Evolutionary conservation across 2,329 filamentous ascomycete species (phyloP).

Genomic region (Clathrospora elynae): DNA sequence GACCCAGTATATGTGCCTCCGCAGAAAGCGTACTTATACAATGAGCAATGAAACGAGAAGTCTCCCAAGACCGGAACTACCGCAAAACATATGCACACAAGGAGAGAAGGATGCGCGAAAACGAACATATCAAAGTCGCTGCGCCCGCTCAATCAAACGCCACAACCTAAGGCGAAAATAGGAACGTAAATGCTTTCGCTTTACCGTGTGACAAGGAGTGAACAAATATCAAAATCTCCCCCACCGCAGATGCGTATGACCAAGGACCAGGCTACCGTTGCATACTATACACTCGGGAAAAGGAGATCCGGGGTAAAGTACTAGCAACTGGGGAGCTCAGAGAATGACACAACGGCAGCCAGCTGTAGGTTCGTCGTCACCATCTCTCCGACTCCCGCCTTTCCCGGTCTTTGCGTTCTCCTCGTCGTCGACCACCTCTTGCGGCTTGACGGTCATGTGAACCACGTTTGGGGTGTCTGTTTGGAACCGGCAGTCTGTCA

Average conservation of each 20-base stretch:
- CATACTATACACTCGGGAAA: too few relatives aligned
- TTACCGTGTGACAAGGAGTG: too few relatives aligned
- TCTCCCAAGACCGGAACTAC: constrained; percentile 5
- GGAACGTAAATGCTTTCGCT: too few relatives aligned
- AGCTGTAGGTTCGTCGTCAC: constrained; percentile 59
- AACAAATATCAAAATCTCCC: too few relatives aligned
- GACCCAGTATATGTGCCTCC: constrained; percentile 7
- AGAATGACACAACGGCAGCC: constrained; percentile 70
- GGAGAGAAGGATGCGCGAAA: constrained; percentile 9
- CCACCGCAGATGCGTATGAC: constrained; percentile 6
- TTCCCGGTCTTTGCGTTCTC: constrained; percentile 73
- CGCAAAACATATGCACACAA: constrained; percentile 20
- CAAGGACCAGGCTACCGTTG: constrained; percentile 1
- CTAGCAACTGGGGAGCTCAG: constrained; percentile 43
- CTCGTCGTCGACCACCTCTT: constrained; percentile 81
- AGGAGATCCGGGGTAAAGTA: neutral
- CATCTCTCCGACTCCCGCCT: constrained; percentile 56
- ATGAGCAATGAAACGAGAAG: constrained; percentile 9
- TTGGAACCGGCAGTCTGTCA: constrained; percentile 76
- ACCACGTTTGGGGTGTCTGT: constrained; percentile 78
- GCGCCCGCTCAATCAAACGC: constrained; percentile 11
- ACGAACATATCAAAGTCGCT: constrained; percentile 4
- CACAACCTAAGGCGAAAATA: constrained; percentile 4
- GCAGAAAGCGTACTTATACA: constrained; percentile 21
- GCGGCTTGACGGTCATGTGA: constrained; percentile 91